Conservation (phyloP, 441 rosid genomes). For the Arabidopsis hybrid region DNA sequence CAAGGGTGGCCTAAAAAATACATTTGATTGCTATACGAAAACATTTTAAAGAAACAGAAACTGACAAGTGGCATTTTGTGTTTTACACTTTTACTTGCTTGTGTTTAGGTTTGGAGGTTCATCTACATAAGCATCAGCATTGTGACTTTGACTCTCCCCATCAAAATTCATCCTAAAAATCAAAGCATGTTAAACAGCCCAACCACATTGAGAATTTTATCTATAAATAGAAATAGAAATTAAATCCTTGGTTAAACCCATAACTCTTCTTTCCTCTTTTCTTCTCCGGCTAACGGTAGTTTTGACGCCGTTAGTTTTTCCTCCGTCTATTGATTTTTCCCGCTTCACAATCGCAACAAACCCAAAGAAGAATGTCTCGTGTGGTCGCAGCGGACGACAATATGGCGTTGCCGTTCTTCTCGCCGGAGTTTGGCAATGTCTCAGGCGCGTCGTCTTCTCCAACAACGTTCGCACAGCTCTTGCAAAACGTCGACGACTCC, state of each 20-base stretch:
- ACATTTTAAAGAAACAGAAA: neutral
- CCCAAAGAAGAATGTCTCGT: constrained; percentile 56
- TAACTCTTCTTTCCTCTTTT: neutral
- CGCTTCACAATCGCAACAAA: constrained; percentile 19
- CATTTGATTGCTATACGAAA: constrained; percentile 36
- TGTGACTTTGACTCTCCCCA: constrained; percentile 15
- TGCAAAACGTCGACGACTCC: constrained; percentile 72
- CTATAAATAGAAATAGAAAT: constrained; percentile 41
- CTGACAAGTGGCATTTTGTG: constrained; percentile 39
- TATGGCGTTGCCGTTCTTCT: constrained; percentile 41
- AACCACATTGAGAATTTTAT: constrained; percentile 30
- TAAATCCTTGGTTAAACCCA: constrained; percentile 2
- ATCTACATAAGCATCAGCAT: constrained; percentile 41
- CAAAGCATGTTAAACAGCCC: constrained; percentile 38
- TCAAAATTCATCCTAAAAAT: constrained; percentile 2
- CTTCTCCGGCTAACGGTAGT: constrained; percentile 24
- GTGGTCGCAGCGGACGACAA: constrained; percentile 56
- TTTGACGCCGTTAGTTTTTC: constrained; percentile 25
- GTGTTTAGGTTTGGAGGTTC: constrained; percentile 46
- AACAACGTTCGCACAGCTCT: constrained; percentile 72
- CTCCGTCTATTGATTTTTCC: constrained; percentile 30
- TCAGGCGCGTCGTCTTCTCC: constrained; percentile 43
- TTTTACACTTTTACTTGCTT: constrained; percentile 30
- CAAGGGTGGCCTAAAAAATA: constrained; percentile 36
- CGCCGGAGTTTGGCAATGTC: constrained; percentile 34